Conservation (phyloP, 768 basidiomycete genomes). For the Mycena vitilis region DNA sequence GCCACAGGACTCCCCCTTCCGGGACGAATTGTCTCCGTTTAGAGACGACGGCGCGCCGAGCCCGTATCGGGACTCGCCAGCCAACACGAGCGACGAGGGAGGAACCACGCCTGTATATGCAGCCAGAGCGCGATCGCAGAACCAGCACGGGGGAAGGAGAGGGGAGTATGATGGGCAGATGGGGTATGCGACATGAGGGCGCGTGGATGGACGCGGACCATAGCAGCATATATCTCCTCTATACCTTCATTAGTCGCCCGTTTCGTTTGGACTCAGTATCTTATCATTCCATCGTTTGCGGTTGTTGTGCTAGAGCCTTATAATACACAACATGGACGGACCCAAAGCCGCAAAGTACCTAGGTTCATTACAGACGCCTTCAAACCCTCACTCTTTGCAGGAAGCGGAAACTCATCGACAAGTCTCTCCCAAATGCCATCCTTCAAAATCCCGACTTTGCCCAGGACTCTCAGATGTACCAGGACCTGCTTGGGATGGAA, state of each 20-base stretch:
- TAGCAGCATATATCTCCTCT: conserved; percentile 7
- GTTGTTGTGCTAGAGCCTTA: conserved; percentile 13
- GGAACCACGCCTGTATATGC: conserved; percentile 33
- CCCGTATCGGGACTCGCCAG: conserved; percentile 35
- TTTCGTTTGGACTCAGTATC: conserved; percentile 12
- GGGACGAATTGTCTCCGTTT: conserved; percentile 35
- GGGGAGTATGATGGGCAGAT: conserved; percentile 25
- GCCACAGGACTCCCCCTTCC: conserved; percentile 33
- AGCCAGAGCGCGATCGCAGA: conserved; percentile 26
- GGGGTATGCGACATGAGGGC: conserved; percentile 33
- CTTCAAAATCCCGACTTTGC: conserved; percentile 80
- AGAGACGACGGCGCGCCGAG: conserved; percentile 25
- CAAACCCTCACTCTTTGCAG: conserved; percentile 49
- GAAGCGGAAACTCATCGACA: conserved; percentile 84
- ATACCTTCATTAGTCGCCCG: conserved; percentile 13
- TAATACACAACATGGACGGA: conserved; percentile 45
- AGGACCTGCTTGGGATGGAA: conserved; percentile 88
- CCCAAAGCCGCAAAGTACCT: conserved; percentile 52
- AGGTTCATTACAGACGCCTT: conserved; percentile 3
- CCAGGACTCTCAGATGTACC: conserved; percentile 88
- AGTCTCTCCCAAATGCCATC: conserved; percentile 80
- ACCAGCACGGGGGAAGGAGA: conserved; percentile 13
- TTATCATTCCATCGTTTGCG: conserved; percentile 17
- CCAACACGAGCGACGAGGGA: conserved; percentile 28
- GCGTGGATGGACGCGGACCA: not conserved